Evolutionary conservation across 306 rosid species (phyloP).

Genomic region (Pyrus bretschneideri): DNA sequence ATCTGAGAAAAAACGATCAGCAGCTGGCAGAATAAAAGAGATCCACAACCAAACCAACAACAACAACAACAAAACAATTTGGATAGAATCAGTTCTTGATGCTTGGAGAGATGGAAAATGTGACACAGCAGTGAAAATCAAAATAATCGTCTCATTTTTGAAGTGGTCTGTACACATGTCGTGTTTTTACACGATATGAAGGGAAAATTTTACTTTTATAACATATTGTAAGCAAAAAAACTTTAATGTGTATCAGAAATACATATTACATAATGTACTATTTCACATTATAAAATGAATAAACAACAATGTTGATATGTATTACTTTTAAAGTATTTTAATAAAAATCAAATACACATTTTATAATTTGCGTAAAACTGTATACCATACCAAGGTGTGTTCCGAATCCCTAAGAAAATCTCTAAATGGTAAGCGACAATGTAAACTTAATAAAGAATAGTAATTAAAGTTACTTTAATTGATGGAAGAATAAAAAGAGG

Average conservation of each 20-base stretch:
- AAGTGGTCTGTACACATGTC: not conserved
- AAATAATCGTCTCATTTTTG: not conserved
- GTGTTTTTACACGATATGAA: not conserved
- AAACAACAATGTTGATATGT: too few relatives aligned
- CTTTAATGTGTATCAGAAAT: not conserved
- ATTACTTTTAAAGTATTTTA: too few relatives aligned
- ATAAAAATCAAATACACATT: not conserved
- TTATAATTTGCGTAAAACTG: not conserved
- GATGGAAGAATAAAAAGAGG: not conserved
- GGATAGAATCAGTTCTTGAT: constrained; percentile 16
- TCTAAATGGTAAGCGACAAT: not conserved
- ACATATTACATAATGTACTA: accelerated
- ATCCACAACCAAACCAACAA: constrained; percentile 19
- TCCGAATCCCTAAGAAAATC: not conserved
- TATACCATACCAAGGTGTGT: not conserved
- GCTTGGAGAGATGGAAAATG: constrained; percentile 23
- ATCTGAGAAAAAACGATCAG: constrained; percentile 33
- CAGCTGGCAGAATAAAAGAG: constrained; percentile 29
- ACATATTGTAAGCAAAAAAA: not conserved
- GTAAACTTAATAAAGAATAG: not conserved
- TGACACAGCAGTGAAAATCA: not conserved
- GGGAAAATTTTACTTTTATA: not conserved
- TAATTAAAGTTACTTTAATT: not conserved
- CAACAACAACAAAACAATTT: constrained; percentile 10
- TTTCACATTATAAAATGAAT: too few relatives aligned